These are phyloP conservation scores for Bertia moriformis DNA, from an alignment of 2,329 filamentous ascomycete genomes.

Conservation along the genomic window DNA sequence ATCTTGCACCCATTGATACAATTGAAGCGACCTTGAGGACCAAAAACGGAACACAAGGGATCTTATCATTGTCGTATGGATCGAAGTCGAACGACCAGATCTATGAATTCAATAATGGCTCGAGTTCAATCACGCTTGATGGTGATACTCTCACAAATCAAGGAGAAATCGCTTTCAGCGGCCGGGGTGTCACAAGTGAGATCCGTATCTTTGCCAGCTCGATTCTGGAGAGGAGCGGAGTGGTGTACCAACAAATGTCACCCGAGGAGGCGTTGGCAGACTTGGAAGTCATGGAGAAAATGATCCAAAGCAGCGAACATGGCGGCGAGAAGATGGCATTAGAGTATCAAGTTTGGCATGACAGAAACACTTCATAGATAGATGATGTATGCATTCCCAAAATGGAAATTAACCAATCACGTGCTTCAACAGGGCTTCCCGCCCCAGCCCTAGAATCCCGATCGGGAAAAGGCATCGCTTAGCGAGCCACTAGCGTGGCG, in stretches of 20 bases:
- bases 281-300: conserved; percentile 39
- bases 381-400: no score
- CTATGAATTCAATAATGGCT: conserved; percentile 41
- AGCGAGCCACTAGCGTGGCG: background rate
- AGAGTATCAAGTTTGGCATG: conserved; percentile 16
- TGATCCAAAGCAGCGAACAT: conserved; percentile 30
- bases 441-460: background rate
- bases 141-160: conserved; percentile 27
- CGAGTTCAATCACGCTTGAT: conserved; percentile 34
- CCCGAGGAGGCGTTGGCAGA: conserved; percentile 45
- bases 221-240: background rate
- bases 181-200: background rate
- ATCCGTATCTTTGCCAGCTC: background rate
- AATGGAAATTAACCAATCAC: background rate
- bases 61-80: conserved; percentile 40
- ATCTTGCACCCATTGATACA: conserved; percentile 53
- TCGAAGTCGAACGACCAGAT: conserved; percentile 35
- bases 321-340: conserved; percentile 23
- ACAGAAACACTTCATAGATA: no score
- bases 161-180: conserved; percentile 7
- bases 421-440: background rate
- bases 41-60: conserved; percentile 36
- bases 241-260: conserved; percentile 20
- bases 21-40: conserved; percentile 42
- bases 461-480: background rate